phyloP scores from a whole-genome alignment of 495 filamentous ascomycete species.

The Xeromyces bisporus region DNA sequence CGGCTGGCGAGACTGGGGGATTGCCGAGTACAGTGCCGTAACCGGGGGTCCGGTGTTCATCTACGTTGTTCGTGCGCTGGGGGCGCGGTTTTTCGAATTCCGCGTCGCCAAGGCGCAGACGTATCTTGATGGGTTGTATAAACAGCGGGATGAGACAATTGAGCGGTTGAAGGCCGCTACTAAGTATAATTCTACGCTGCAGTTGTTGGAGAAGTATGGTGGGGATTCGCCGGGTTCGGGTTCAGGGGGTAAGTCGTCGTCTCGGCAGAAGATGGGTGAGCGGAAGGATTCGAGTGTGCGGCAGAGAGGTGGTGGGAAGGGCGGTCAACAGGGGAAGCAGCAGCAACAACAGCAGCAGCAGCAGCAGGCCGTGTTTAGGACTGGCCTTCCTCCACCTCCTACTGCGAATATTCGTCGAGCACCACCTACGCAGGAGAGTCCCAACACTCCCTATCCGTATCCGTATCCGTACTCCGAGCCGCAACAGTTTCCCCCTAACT shows the following conservation, averaged over 20 bases:
- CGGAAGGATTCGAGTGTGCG: background rate
- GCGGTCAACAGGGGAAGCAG: too few relatives aligned
- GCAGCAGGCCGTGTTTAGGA: constrained; percentile 26
- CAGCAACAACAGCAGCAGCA: constrained; percentile 1
- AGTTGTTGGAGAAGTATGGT: constrained; percentile 88
- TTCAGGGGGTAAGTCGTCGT: background rate
- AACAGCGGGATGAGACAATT: constrained; percentile 70
- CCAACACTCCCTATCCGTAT: constrained; percentile 4
- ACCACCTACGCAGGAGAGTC: constrained; percentile 7
- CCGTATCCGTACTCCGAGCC: constrained; percentile 6
- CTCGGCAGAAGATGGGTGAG: constrained; percentile 2
- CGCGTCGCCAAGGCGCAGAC: constrained; percentile 50
- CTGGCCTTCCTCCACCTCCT: constrained; percentile 53
- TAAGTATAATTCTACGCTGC: constrained; percentile 85
- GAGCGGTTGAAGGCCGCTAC: constrained; percentile 88
- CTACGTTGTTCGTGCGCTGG: constrained; percentile 41
- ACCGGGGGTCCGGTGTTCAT: constrained; percentile 70
- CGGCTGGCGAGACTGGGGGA: constrained; percentile 65
- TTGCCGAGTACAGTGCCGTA: constrained; percentile 58
- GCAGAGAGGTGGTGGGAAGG: background rate
- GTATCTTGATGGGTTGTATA: constrained; percentile 54
- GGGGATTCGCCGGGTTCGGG: constrained; percentile 20
- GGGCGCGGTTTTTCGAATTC: constrained; percentile 60
- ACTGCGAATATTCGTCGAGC: constrained; percentile 62
- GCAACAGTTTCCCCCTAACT: constrained; percentile 5